Evolutionary conservation across 2,329 filamentous ascomycete species (phyloP), one percentile per base, ranked within the genome.

Genomic region (Emericellopsis cladophorae): DNA sequence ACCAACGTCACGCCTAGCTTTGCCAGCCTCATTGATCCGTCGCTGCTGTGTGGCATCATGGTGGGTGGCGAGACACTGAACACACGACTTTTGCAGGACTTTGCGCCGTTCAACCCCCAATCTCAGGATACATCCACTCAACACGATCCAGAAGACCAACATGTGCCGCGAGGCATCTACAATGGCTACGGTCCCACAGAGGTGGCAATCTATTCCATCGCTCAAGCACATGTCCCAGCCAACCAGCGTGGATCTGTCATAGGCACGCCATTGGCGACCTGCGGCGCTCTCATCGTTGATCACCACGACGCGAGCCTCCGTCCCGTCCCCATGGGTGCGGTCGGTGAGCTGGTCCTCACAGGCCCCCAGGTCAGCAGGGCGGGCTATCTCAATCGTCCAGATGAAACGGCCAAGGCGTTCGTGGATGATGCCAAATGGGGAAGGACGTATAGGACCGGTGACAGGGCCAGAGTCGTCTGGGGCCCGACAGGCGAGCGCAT

Each of bases 161-260:
- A 29, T 29, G 26, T 29, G 26, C 26, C 26, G 8, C 26, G 26
- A 9, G 26, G 26, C 36, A 88, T 96, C 14, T 90, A 94, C 65
- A 95, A 95, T 51, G 88, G 87, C 4, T 87, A 95, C 48, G 89
- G 89, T 0, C 90, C 89, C 1, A 95, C 89, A 0, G 90, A 95
- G 57, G 84, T 86, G 1, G 95, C 89, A 0, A 95, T 95, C 46
- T 89, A 89, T 5, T 83, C 88, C 31, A 95, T 89, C 0, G 93
- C 90, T 72, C 89, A 83, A 50, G 80, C 80, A 14, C 73, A 84
- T 29, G 85, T 95, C 7, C 84, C 85, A 0, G 59, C 65, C 16
- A 84, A 83, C 47, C 87, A 86, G 0, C 82, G 87, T 24, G 78
- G 89, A 0, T 84, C 85, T 9, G 95, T 95, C 51, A 95, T 95